phyloP scores from a whole-genome alignment of 2,329 filamentous ascomycete species.

The Bipolaris zeicola region DNA sequence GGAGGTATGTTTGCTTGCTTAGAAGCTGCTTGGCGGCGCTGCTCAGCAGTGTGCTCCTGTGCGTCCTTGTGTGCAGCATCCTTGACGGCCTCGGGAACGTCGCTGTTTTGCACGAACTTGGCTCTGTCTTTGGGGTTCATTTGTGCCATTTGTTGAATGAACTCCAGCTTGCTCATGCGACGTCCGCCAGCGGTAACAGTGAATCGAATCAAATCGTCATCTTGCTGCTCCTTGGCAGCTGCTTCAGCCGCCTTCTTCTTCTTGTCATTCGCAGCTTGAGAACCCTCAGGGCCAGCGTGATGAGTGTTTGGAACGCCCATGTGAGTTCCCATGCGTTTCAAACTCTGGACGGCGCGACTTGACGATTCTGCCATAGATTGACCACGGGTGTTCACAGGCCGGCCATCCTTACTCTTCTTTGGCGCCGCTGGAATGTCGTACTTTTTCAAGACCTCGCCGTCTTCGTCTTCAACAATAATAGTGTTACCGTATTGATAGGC shows the following conservation, averaged over 20 bases:
- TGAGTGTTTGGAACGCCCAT: constrained; percentile 49
- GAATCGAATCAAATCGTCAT: constrained; percentile 76
- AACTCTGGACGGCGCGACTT: constrained; percentile 51
- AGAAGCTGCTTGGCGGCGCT: constrained; percentile 35
- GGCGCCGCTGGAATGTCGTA: constrained; percentile 70
- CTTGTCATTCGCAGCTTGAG: constrained; percentile 24
- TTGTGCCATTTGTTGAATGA: constrained; percentile 74
- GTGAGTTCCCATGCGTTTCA: constrained; percentile 61
- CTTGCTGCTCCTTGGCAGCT: constrained; percentile 57
- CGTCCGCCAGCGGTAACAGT: constrained; percentile 74
- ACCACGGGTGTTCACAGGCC: constrained; percentile 37
- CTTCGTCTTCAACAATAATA: constrained; percentile 86
- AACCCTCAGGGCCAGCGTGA: constrained; percentile 32
- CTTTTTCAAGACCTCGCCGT: constrained; percentile 84
- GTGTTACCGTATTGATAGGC: constrained; percentile 88
- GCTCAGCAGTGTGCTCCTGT: constrained; percentile 41
- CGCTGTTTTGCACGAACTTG: constrained; percentile 54
- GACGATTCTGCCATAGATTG: constrained; percentile 39
- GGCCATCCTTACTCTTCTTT: constrained; percentile 40
- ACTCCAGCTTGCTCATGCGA: constrained; percentile 80
- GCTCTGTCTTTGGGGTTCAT: constrained; percentile 70
- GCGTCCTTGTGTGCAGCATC: constrained; percentile 53
- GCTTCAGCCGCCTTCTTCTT: constrained; percentile 27
- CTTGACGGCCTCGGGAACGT: constrained; percentile 56
- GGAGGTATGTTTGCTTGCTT: constrained; percentile 35